These are phyloP conservation scores for Erodium chrysanthum DNA, from an alignment of 441 rosid species.

Conservation along the genomic window DNA sequence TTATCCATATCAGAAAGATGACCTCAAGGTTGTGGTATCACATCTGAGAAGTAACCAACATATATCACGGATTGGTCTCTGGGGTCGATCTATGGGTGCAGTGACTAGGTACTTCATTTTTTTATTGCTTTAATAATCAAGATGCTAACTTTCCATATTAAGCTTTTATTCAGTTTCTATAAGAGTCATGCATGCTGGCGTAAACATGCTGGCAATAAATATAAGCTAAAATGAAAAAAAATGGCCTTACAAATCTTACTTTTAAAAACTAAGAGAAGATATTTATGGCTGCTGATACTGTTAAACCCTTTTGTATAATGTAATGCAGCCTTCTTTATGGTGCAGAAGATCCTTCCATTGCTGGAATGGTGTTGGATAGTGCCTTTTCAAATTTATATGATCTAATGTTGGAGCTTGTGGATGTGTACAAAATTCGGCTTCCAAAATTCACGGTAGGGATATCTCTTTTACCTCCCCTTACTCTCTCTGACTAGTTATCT, in stretches of 20 bases:
- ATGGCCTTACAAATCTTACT: neutral
- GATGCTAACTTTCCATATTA: neutral
- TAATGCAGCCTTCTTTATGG: conserved; percentile 86
- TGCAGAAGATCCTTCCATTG: conserved; percentile 90
- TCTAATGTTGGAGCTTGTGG: conserved; percentile 94
- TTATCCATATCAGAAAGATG: conserved; percentile 52
- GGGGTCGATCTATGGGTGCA: conserved; percentile 99
- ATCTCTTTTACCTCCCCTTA: neutral
- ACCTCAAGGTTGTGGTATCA: conserved; percentile 73
- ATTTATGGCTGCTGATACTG: neutral
- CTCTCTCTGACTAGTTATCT: too few species aligned
- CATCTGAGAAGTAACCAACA: conserved; percentile 62
- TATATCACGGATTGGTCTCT: conserved; percentile 74
- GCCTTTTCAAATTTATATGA: conserved; percentile 88
- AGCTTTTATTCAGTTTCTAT: neutral
- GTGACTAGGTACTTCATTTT: conserved; percentile 61
- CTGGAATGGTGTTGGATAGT: conserved; percentile 96
- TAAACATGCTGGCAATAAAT: neutral
- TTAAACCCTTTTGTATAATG: conserved; percentile 13
- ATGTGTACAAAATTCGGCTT: conserved; percentile 82
- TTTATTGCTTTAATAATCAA: conserved; percentile 13
- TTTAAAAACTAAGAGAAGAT: neutral
- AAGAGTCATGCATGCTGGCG: neutral
- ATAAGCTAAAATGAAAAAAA: neutral
- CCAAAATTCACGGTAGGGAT: conserved; percentile 79